Evolutionary conservation across 2,329 filamentous ascomycete genomes (phyloP), one percentile per base, ranked within the genome.

Genomic region (Mycosphaerella arachidis): DNA sequence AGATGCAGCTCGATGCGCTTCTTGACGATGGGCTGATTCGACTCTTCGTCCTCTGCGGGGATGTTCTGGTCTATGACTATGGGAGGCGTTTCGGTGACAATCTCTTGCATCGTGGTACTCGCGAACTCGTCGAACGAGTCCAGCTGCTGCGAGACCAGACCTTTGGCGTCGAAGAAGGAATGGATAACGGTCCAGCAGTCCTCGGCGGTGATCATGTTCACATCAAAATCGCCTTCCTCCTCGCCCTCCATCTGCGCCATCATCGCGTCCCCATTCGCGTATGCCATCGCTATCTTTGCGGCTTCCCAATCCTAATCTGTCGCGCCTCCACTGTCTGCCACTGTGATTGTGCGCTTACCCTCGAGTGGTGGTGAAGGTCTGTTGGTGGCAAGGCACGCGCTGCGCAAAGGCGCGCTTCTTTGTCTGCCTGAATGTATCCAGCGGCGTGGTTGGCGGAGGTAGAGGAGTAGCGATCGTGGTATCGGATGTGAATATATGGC

Each of bases 111-210:
- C 0, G 92, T 97, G 24, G 90, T 92, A 61, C 89, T 87, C 59
- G 94, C 92, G 72, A 99, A 99, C 74, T 97, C 92, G 77, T 99
- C 92, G 78, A 96, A 99, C 0, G 95, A 99, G 75, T 97, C 93
- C 64, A 97, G 87, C 80, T 99, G 94, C 77, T 99, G 93, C 16
- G 94, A 96, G 24, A 96, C 94, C 33, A 99, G 84, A 71, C 94
- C 93, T 78, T 97, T 99, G 64, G 87, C 85, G 69, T 97, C 91
- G 79, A 99, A 99, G 81, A 97, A 97, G 9, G 94, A 90, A 58
- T 90, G 92, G 74, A 99, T 97, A 72, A 97, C 93, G 66, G 89
- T 90, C 94, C 95, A 99, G 81, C 92, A 97, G 78, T 99, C 95
- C 80, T 97, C 94, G 62, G 92, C 91, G 29, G 92, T 96, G 78